A percentile compares a stretch with the other conserved stretches of the same genome.
Conservation (phyloP, 1,284 basidiomycete genomes). For the Pyrrhoderma noxium region DNA sequence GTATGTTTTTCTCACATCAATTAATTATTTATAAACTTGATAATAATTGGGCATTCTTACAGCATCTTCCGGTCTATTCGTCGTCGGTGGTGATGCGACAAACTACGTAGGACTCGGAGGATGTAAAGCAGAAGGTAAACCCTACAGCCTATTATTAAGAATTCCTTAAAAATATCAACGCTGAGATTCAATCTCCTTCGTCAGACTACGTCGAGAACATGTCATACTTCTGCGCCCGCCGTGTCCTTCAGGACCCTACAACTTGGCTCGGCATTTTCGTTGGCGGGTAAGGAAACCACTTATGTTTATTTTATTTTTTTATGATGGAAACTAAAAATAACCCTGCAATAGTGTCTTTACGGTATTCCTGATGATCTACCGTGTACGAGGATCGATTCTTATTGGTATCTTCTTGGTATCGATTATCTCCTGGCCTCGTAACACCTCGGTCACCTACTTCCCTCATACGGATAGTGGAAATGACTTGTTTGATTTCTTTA, state of each 20-base stretch:
- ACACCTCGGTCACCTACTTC: slow-evolving; percentile 77
- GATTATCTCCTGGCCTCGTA: slow-evolving; percentile 82
- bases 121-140: slow-evolving; percentile 49
- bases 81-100: slow-evolving; percentile 68
- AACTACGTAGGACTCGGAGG: slow-evolving; percentile 81
- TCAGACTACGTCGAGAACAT: slow-evolving; percentile 35
- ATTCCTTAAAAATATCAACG: no score
- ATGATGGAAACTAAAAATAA: background rate
- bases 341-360: slow-evolving; percentile 53
- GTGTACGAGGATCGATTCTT: slow-evolving; percentile 78
- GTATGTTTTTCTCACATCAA: slow-evolving; percentile 29
- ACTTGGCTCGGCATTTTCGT: slow-evolving; percentile 88
- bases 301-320: background rate
- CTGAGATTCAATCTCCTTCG: no score
- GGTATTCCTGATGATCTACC: slow-evolving; percentile 76
- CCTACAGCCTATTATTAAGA: no score
- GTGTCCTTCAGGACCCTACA: slow-evolving; percentile 66
- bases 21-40: no score
- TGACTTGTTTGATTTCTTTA: slow-evolving; percentile 78
- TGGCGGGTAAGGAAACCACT: slow-evolving; percentile 53
- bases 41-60: no score
- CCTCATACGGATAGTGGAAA: slow-evolving; percentile 68
- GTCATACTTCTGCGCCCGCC: slow-evolving; percentile 56
- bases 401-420: slow-evolving; percentile 83
- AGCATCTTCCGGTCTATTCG: slow-evolving; percentile 63